Evolutionary conservation across 805 yeast genomes (phyloP).

Genomic region (Kodamaea fukazawae): DNA sequence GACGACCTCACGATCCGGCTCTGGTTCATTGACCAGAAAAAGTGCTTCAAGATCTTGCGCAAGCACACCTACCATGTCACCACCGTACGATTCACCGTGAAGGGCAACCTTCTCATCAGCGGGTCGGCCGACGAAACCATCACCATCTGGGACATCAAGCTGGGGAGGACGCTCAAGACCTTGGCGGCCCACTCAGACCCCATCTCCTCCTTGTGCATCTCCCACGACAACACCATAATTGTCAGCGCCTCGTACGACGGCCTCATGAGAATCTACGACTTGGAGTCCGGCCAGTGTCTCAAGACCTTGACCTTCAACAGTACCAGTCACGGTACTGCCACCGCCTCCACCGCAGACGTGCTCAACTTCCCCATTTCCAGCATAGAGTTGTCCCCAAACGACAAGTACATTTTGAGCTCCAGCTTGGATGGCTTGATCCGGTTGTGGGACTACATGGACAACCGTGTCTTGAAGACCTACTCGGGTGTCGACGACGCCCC

Average conservation of each 20-base stretch:
- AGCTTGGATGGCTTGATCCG: conserved; percentile 77
- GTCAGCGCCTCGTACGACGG: conserved; percentile 92
- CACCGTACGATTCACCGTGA: conserved; percentile 61
- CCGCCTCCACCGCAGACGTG: conserved; percentile 52
- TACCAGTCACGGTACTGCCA: conserved; percentile 56
- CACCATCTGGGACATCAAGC: conserved; percentile 79
- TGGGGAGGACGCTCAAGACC: conserved; percentile 70
- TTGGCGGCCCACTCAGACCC: conserved; percentile 93
- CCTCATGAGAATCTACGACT: conserved; percentile 82
- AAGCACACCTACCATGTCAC: conserved; percentile 89
- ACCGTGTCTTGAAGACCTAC: conserved; percentile 75
- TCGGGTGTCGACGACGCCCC: conserved; percentile 20
- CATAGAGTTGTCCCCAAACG: conserved; percentile 76
- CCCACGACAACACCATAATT: conserved; percentile 77
- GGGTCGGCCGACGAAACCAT: conserved; percentile 92
- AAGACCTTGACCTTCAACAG: conserved; percentile 80
- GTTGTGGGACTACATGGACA: conserved; percentile 84
- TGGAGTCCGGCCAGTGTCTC: conserved; percentile 85
- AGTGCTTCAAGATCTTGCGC: conserved; percentile 49
- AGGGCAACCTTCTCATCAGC: conserved; percentile 75
- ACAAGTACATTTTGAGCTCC: conserved; percentile 71
- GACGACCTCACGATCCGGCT: conserved; percentile 80
- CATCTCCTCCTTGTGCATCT: conserved; percentile 69
- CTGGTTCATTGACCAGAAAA: conserved; percentile 58
- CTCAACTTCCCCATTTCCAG: conserved; percentile 68